These are phyloP conservation scores for Chenopodium quinoa DNA, from an alignment of 148 eudicot genomes.

Conservation along the genomic window DNA sequence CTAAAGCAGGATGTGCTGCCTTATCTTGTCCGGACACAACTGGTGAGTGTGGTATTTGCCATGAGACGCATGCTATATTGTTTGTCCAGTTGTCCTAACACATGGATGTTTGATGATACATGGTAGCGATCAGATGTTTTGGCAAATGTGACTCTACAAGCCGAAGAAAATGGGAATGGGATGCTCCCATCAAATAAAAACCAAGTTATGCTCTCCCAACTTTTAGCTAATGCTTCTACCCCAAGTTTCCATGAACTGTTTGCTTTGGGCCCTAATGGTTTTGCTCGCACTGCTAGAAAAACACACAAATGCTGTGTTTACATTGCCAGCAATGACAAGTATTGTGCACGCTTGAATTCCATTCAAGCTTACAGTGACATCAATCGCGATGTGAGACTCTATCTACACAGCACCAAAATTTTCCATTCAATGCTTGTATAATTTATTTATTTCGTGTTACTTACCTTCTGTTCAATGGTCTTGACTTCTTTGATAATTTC, in stretches of 20 bases:
- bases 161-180: constrained; percentile 70
- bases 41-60: constrained; percentile 48
- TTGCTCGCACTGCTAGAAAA: constrained; percentile 47
- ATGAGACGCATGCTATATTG: background rate
- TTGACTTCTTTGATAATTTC: constrained; percentile 12
- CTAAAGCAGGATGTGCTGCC: constrained; percentile 85
- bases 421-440: background rate
- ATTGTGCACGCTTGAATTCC: constrained; percentile 89
- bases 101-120: background rate
- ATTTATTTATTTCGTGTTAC: constrained; percentile 1
- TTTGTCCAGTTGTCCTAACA: background rate
- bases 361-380: constrained; percentile 91
- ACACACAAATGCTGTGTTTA: constrained; percentile 95
- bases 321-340: constrained; percentile 79
- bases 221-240: constrained; percentile 82
- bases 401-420: background rate
- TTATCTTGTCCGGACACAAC: constrained; percentile 82
- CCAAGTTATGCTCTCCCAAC: constrained; percentile 69
- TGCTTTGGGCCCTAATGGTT: constrained; percentile 64
- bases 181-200: constrained; percentile 40
- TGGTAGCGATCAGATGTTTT: constrained; percentile 75
- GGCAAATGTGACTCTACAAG: constrained; percentile 40
- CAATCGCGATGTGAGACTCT: constrained; percentile 86
- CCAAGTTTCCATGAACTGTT: constrained; percentile 84
- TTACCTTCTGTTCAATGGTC: constrained; percentile 6